Evolutionary conservation across 179 eudicot species (phyloP).

Genomic region (Patellifolia procumbens): DNA sequence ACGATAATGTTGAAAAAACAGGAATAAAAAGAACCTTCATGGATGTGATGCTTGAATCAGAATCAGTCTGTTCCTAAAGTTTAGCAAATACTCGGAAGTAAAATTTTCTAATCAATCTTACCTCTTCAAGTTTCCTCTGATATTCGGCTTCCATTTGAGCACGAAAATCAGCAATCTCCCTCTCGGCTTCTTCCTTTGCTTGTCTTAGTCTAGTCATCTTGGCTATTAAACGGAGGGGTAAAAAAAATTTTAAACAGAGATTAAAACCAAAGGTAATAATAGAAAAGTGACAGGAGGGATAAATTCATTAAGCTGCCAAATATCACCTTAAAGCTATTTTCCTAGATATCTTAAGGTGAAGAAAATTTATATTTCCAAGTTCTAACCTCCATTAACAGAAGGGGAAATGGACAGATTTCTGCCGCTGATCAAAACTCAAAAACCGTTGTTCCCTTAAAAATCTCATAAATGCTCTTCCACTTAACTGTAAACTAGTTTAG

Average conservation of each 20-base stretch:
- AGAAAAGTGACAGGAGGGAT: background rate
- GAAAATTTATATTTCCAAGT: background rate
- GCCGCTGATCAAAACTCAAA: background rate
- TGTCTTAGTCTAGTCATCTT: no score
- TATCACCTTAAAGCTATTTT: no score
- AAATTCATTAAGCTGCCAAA: background rate
- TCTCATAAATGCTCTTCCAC: background rate
- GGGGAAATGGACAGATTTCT: background rate
- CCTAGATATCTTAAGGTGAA: background rate
- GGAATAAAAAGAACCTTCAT: no score
- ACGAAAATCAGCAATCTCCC: no score
- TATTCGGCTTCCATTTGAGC: no score
- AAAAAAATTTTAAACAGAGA: background rate
- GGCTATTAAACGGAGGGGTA: slow-evolving; percentile 47
- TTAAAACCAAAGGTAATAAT: background rate
- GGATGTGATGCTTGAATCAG: background rate
- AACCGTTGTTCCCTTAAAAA: background rate
- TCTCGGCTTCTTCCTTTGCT: no score
- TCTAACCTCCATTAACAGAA: background rate
- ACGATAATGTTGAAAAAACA: no score
- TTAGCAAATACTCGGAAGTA: background rate
- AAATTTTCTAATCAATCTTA: slow-evolving; percentile 27
- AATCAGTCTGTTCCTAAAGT: background rate
- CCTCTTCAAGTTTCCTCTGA: slow-evolving; percentile 92
- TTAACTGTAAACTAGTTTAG: no score